Conservation (phyloP, 1,139 yeast species). For the Blastobotrys proliferans region DNA sequence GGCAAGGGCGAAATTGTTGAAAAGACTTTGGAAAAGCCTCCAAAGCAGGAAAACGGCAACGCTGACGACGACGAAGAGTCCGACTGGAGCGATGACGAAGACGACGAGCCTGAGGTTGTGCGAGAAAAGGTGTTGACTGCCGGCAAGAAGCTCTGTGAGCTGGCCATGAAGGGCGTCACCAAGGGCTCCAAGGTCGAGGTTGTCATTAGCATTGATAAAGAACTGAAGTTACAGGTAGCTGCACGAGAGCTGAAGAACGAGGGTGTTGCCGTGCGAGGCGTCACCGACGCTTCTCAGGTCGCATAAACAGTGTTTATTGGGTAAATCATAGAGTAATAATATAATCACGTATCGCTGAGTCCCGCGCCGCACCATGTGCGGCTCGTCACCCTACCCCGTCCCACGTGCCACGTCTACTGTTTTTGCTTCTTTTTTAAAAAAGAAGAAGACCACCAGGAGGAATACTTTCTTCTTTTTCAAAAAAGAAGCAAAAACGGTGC, state of each 20-base stretch:
- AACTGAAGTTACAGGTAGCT: conserved; percentile 74
- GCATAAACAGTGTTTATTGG: not conserved
- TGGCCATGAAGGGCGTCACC: conserved; percentile 68
- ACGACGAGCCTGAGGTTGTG: conserved; percentile 74
- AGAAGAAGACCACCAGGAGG: not conserved
- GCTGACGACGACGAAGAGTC: conserved; percentile 53
- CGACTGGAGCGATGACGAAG: conserved; percentile 48
- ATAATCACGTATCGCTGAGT: no score
- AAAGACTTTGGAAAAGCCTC: conserved; percentile 46
- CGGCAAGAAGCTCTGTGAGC: conserved; percentile 72
- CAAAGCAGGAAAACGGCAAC: conserved; percentile 51
- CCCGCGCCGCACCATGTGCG: no score
- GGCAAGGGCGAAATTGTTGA: conserved; percentile 81
- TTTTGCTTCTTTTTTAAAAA: conserved; percentile 1
- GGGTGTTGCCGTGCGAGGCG: conserved; percentile 35
- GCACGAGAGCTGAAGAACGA: conserved; percentile 78
- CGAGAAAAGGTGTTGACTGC: conserved; percentile 72
- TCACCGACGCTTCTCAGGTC: conserved; percentile 24
- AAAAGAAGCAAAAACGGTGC: no score
- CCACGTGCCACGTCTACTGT: not conserved
- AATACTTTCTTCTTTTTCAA: not conserved
- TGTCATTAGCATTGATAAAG: conserved; percentile 76
- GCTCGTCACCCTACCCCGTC: not conserved
- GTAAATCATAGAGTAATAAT: not conserved
- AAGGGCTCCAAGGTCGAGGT: conserved; percentile 72